Percentiles rank a stretch among this genome's conserved stretches.
phyloP scores from a whole-genome alignment of 176 grass and related monocot species.

The Tillandsia leiboldiana region DNA sequence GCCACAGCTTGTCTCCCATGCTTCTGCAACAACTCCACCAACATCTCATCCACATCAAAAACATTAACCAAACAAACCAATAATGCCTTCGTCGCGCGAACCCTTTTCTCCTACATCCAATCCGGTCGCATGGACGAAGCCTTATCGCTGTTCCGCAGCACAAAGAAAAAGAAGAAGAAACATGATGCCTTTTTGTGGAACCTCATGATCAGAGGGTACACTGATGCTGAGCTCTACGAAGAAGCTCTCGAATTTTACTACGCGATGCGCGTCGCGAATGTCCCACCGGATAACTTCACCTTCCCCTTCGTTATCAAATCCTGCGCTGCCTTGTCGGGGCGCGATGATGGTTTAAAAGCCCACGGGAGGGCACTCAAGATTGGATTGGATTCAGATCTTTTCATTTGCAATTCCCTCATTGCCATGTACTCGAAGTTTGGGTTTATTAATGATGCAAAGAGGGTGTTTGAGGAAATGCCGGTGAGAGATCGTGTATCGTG shows the following conservation, averaged over 20 bases:
- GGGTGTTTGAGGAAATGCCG: constrained; percentile 71
- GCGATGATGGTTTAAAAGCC: constrained; percentile 27
- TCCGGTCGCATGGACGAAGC: constrained; percentile 56
- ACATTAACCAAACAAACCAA: neutral
- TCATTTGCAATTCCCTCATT: constrained; percentile 60
- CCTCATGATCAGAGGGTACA: constrained; percentile 62
- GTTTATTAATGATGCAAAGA: constrained; percentile 43
- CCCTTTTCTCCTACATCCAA: constrained; percentile 32
- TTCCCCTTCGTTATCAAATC: constrained; percentile 71
- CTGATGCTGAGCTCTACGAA: constrained; percentile 35
- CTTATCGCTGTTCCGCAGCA: constrained; percentile 21
- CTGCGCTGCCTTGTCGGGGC: constrained; percentile 19
- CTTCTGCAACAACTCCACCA: constrained; percentile 17
- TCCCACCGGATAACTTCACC: constrained; percentile 52
- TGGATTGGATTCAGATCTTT: constrained; percentile 43
- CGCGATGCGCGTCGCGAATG: constrained; percentile 40
- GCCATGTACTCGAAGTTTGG: constrained; percentile 56
- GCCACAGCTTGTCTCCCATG: constrained; percentile 35
- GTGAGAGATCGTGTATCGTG: constrained; percentile 54
- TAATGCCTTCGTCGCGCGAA: constrained; percentile 15
- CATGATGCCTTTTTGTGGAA: constrained; percentile 63
- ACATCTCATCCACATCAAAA: neutral
- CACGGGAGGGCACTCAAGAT: constrained; percentile 53
- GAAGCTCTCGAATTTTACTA: constrained; percentile 39
- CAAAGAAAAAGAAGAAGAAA: constrained; percentile 3